A percentile compares a stretch with the other conserved stretches of the same genome.
Conservation (phyloP, 495 filamentous ascomycete genomes). For the Penicillium coprophilum region DNA sequence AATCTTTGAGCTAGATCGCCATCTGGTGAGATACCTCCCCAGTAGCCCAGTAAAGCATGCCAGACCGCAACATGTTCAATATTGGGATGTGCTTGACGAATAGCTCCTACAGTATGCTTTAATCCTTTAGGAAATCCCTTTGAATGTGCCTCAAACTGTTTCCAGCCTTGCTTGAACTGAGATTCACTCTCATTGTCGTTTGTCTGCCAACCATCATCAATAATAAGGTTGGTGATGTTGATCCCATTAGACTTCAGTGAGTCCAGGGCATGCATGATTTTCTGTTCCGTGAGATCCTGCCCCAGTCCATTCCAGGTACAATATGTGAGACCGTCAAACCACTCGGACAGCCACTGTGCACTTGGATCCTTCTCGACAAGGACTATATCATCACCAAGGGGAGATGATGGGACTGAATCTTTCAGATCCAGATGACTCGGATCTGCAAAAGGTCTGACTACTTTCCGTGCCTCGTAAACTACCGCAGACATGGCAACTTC, state of each 20-base stretch:
- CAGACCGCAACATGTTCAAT: conserved; percentile 89
- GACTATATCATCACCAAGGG: conserved; percentile 40
- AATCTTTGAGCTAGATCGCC: conserved; percentile 74
- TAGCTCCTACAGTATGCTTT: conserved; percentile 61
- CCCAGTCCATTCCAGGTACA: conserved; percentile 96
- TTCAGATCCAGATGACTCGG: conserved; percentile 2
- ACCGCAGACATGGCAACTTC: conserved; percentile 76
- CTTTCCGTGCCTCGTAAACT: conserved; percentile 79
- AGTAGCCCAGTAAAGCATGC: conserved; percentile 95
- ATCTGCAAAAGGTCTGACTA: conserved; percentile 49
- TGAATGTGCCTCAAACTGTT: conserved; percentile 79
- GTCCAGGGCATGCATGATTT: conserved; percentile 72
- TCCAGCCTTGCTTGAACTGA: conserved; percentile 57
- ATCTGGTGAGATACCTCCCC: conserved; percentile 78
- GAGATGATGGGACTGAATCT: conserved; percentile 29
- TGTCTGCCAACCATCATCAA: conserved; percentile 96
- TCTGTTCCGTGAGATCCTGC: conserved; percentile 75
- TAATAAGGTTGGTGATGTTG: conserved; percentile 76
- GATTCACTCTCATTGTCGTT: conserved; percentile 57
- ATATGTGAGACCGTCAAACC: conserved; percentile 82
- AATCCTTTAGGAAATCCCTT: conserved; percentile 79
- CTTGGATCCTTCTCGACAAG: conserved; percentile 47
- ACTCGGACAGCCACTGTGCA: conserved; percentile 76
- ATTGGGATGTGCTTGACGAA: conserved; percentile 66
- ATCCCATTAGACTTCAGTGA: conserved; percentile 69